These are phyloP conservation scores for Pleurotus sapidus DNA, from an alignment of 768 basidiomycete species.

Conservation along the genomic window DNA sequence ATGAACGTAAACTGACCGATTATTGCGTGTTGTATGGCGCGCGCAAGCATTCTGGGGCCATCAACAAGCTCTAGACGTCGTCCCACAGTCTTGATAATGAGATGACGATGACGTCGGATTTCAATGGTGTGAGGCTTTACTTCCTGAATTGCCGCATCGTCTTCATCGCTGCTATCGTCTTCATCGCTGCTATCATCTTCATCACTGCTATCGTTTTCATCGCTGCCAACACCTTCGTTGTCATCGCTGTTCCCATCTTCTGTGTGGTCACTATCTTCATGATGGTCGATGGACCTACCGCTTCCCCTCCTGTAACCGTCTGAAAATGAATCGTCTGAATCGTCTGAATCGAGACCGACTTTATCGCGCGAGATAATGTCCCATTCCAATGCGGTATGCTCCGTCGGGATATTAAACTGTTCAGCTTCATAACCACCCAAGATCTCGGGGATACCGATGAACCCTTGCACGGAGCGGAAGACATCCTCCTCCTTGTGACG, in stretches of 20 bases:
- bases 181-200: too few relatives aligned
- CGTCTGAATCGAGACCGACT: not conserved
- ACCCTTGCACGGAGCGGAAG: not conserved
- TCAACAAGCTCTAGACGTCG: not conserved
- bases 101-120: not conserved
- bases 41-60: not conserved
- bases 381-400: not conserved
- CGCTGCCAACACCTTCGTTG: too few relatives aligned
- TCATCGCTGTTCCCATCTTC: too few relatives aligned
- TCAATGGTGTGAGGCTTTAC: not conserved
- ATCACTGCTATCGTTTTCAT: too few relatives aligned
- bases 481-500: not conserved
- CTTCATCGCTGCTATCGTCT: too few relatives aligned
- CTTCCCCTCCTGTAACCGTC: too few relatives aligned
- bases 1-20: not conserved
- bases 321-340: too few relatives aligned
- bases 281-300: too few relatives aligned
- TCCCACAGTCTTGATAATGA: not conserved
- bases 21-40: not conserved
- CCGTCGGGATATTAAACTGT: not conserved
- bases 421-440: not conserved
- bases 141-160: not conserved
- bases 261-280: too few relatives aligned
- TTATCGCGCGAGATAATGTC: too few relatives aligned
- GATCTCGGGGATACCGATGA: not conserved